Conservation (phyloP, 495 filamentous ascomycete genomes). For the Aspergillus sclerotioniger region DNA sequence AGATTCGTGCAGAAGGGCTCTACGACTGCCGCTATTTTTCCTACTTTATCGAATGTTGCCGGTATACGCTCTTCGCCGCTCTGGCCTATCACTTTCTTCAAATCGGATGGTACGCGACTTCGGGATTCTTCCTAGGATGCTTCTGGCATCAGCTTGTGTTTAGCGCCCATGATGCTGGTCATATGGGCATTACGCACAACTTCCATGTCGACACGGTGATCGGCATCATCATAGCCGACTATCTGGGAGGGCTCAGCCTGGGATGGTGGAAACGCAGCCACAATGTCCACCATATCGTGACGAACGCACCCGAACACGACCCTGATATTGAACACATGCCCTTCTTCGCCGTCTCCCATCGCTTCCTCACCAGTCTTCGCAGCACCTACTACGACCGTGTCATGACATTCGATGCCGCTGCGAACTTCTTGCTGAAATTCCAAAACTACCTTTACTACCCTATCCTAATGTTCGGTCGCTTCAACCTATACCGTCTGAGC, state of each 20-base stretch:
- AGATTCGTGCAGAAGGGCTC: conserved; percentile 69
- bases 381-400: conserved; percentile 88
- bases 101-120: conserved; percentile 69
- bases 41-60: conserved; percentile 71
- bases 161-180: conserved; percentile 91
- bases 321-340: conserved; percentile 97
- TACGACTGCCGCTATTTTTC: conserved; percentile 84
- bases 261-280: conserved; percentile 98
- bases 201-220: conserved; percentile 80
- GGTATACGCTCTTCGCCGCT: conserved; percentile 72
- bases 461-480: conserved; percentile 80
- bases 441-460: conserved; percentile 87
- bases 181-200: conserved; percentile 94
- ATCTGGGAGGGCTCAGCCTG: conserved; percentile 81
- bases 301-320: conserved; percentile 94
- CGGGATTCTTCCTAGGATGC: conserved; percentile 73
- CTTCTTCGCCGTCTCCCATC: conserved; percentile 89
- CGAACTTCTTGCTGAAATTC: conserved; percentile 66
- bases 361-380: conserved; percentile 70
- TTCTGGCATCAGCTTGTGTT: conserved; percentile 98
- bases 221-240: conserved; percentile 89
- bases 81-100: conserved; percentile 64
- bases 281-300: conserved; percentile 98
- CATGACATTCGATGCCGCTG: conserved; percentile 79
- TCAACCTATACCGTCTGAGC: conserved; percentile 85